Percentiles rank a stretch among this genome's conserved stretches.
Conservation (phyloP, 2,329 filamentous ascomycete genomes). For the Curvularia hawaiiensis region DNA sequence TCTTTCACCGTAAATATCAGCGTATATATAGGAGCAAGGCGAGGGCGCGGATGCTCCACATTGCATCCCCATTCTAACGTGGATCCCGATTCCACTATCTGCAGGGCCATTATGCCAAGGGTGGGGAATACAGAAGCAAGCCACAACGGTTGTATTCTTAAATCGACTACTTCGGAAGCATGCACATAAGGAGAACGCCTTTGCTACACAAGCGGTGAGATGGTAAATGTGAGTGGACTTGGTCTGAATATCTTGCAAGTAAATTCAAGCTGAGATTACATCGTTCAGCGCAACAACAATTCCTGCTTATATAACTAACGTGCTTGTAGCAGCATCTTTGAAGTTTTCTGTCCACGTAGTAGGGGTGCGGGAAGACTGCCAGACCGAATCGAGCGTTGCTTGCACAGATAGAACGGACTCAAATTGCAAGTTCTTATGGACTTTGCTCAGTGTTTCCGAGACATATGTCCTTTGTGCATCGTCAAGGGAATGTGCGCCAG, state of each 20-base stretch:
- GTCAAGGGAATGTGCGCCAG: slow-evolving; percentile 16
- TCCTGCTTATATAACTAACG: slow-evolving; percentile 5
- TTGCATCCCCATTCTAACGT: neutral
- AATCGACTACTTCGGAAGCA: neutral
- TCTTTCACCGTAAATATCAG: neutral
- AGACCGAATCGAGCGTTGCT: slow-evolving; percentile 10
- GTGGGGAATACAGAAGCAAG: neutral
- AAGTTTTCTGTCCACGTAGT: slow-evolving; percentile 13
- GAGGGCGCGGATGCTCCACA: neutral
- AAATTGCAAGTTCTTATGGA: slow-evolving; percentile 19
- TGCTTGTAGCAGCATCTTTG: slow-evolving; percentile 6
- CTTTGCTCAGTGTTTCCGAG: slow-evolving; percentile 11
- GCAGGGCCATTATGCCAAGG: neutral
- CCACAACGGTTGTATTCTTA: neutral
- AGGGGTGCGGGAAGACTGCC: slow-evolving; percentile 9
- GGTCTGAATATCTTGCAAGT: neutral
- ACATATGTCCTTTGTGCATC: slow-evolving; percentile 9
- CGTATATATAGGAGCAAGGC: neutral
- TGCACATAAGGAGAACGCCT: neutral
- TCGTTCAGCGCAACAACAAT: no score
- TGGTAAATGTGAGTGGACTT: neutral
- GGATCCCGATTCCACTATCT: neutral
- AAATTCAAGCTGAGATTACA: neutral
- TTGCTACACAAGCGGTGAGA: neutral
- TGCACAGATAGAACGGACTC: slow-evolving; percentile 18